Conservation (phyloP, 129 eudicot species). For the Flaveria robusta region DNA sequence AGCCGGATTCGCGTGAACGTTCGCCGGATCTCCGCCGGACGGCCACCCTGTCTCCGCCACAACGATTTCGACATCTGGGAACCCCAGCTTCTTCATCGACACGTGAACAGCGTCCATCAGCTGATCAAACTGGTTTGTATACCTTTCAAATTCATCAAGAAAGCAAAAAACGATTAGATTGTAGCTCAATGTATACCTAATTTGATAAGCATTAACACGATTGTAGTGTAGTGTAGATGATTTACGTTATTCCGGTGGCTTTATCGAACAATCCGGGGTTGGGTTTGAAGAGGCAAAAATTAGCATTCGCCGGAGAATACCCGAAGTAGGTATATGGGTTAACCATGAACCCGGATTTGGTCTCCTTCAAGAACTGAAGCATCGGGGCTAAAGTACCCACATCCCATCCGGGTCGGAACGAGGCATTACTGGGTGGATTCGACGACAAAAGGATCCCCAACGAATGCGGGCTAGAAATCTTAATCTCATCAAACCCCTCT, state of each 20-base stretch:
- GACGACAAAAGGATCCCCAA: constrained; percentile 59
- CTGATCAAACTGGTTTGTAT: constrained; percentile 74
- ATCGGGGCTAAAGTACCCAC: constrained; percentile 69
- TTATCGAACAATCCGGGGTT: constrained; percentile 60
- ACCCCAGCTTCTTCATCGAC: constrained; percentile 76
- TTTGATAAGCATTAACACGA: neutral
- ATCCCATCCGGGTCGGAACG: constrained; percentile 93
- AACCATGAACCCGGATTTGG: constrained; percentile 81
- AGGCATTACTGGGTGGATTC: constrained; percentile 73
- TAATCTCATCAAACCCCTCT: constrained; percentile 50
- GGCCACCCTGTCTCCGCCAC: constrained; percentile 99
- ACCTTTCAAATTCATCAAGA: constrained; percentile 24
- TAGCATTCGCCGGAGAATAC: constrained; percentile 46
- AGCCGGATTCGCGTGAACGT: constrained; percentile 51
- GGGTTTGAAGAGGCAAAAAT: constrained; percentile 48
- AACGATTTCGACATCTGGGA: constrained; percentile 67
- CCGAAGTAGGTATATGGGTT: constrained; percentile 94
- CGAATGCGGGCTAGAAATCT: constrained; percentile 79
- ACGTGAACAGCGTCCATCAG: constrained; percentile 65
- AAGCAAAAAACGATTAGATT: neutral
- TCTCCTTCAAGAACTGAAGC: constrained; percentile 61
- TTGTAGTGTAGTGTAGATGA: neutral
- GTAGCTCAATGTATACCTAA: neutral
- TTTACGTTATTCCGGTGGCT: constrained; percentile 44
- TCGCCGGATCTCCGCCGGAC: constrained; percentile 57